Percentiles rank a stretch among this genome's conserved stretches.
Evolutionary conservation across 345 rosid genomes (phyloP).

Genomic region (Theobroma cacao): DNA sequence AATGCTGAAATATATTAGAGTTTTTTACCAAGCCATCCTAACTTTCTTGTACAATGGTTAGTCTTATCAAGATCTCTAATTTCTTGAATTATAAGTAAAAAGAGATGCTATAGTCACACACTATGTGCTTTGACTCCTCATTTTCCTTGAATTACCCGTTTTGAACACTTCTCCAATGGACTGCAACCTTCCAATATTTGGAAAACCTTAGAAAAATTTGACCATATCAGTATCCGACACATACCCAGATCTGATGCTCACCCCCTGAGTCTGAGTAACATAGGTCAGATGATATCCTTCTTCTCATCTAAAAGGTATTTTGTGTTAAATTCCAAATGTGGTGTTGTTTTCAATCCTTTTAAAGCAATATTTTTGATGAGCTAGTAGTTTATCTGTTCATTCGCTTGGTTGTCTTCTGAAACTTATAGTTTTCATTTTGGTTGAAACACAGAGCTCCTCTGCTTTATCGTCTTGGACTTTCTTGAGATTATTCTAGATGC

Average conservation of each 20-base stretch:
- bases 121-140: not conserved
- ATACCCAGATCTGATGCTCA: not conserved
- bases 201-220: not conserved
- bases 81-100: not conserved
- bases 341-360: not conserved
- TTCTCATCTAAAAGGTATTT: not conserved
- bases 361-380: not conserved
- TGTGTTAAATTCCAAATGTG: not conserved
- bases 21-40: not conserved
- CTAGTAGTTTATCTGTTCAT: not conserved
- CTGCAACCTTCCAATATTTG: not conserved
- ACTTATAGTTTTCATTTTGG: not conserved
- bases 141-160: not conserved
- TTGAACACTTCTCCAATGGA: not conserved
- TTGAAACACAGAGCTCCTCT: not conserved
- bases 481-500: too few relatives aligned
- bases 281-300: not conserved
- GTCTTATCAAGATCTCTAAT: not conserved
- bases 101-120: not conserved
- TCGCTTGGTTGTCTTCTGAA: not conserved
- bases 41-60: not conserved
- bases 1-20: not conserved
- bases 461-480: not conserved
- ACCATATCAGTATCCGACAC: not conserved
- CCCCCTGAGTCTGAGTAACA: not conserved